Conservation (phyloP, 352 stramenopile species). For the Globisporangium lucens region DNA sequence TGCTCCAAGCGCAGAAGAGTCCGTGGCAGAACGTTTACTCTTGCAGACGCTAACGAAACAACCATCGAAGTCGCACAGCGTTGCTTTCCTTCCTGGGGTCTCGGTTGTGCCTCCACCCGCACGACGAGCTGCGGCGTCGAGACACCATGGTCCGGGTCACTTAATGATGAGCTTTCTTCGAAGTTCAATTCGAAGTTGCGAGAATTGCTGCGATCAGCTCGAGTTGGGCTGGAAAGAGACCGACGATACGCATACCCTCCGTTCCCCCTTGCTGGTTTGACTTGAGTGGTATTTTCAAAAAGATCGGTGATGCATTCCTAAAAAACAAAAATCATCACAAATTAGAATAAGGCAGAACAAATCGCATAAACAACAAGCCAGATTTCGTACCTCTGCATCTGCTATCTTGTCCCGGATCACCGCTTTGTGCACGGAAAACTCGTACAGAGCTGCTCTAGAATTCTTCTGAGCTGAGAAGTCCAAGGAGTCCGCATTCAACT, state of each 20-base stretch:
- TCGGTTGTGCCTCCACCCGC: background rate
- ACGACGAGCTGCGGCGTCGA: conserved; percentile 8
- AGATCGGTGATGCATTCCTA: conserved; percentile 21
- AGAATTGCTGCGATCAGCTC: background rate
- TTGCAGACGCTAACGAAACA: conserved; percentile 33
- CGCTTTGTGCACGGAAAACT: conserved; percentile 42
- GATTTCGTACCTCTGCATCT: conserved; percentile 35
- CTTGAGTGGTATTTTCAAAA: conserved; percentile 7
- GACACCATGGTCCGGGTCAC: background rate
- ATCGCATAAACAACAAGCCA: conserved; percentile 4
- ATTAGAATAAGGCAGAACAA: conserved; percentile 1
- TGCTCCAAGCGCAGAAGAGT: conserved; percentile 56
- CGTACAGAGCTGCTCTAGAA: conserved; percentile 23
- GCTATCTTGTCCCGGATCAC: conserved; percentile 46
- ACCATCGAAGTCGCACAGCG: conserved; percentile 7
- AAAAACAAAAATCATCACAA: conserved; percentile 4
- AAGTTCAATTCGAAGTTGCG: conserved; percentile 11
- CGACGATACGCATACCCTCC: background rate
- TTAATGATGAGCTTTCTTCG: background rate
- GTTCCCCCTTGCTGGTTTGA: background rate
- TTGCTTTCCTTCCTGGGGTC: background rate
- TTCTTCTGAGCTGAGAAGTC: conserved; percentile 8
- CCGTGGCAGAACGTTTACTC: conserved; percentile 47
- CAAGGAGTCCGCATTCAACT: conserved; percentile 19
- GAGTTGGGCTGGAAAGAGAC: conserved; percentile 7